phyloP scores from a whole-genome alignment of 176 grass and related monocot genomes.

The Rhynchospora tenuis region DNA sequence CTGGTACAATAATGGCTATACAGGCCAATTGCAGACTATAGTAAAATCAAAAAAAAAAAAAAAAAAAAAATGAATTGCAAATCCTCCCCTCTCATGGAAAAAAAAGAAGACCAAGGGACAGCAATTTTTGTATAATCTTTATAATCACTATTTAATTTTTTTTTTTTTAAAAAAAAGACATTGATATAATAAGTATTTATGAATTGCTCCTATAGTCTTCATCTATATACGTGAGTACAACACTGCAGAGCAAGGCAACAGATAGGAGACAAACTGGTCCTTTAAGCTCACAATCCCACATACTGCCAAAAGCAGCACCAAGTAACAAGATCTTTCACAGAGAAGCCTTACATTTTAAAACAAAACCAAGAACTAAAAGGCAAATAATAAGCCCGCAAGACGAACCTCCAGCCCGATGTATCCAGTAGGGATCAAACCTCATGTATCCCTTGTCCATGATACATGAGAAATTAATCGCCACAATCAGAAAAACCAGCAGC shows the following conservation, averaged over 20 bases:
- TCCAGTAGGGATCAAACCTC: conserved; percentile 96
- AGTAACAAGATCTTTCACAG: conserved; percentile 15
- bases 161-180: background rate
- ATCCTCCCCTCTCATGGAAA: background rate
- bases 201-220: background rate
- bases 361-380: conserved; percentile 86
- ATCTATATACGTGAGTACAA: background rate
- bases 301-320: background rate
- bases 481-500: conserved; percentile 47
- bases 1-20: background rate
- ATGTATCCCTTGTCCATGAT: conserved; percentile 58
- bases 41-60: background rate
- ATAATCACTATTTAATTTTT: background rate
- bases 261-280: background rate
- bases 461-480: conserved; percentile 79
- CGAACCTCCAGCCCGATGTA: conserved; percentile 77
- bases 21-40: background rate
- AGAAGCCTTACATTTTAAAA: conserved; percentile 87
- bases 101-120: background rate
- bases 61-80: background rate
- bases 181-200: background rate
- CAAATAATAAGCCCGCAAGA: conserved; percentile 70
- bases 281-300: background rate
- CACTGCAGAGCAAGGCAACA: background rate
- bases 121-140: background rate